These are phyloP conservation scores for Dendryphion nanum DNA, from an alignment of 2,329 filamentous ascomycete species.

Conservation along the genomic window DNA sequence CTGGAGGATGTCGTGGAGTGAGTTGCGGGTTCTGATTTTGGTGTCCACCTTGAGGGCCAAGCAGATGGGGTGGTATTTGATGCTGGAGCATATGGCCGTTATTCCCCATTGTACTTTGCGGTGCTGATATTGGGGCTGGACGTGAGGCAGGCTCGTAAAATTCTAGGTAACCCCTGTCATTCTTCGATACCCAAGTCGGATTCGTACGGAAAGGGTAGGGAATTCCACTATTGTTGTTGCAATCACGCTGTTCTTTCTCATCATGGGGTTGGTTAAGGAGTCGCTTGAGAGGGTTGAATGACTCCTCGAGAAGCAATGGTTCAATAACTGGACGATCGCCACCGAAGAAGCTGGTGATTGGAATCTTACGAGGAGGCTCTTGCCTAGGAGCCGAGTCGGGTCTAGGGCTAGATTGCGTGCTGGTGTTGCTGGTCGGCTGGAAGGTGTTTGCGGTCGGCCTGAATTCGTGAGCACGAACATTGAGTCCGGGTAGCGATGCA, in stretches of 20 bases:
- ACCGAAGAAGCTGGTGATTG: constrained; percentile 57
- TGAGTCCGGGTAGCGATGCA: constrained; percentile 55
- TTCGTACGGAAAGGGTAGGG: constrained; percentile 79
- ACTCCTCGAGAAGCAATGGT: constrained; percentile 50
- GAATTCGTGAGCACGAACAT: constrained; percentile 71
- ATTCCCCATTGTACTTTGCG: constrained; percentile 60
- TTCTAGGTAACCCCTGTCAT: constrained; percentile 75
- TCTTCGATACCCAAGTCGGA: constrained; percentile 77
- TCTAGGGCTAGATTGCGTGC: constrained; percentile 70
- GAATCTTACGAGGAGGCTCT: constrained; percentile 32
- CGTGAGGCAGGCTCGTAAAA: constrained; percentile 70
- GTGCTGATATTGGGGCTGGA: constrained; percentile 58
- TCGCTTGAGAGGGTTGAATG: constrained; percentile 66
- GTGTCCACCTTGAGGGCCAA: constrained; percentile 65
- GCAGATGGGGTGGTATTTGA: constrained; percentile 79
- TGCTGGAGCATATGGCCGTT: constrained; percentile 78
- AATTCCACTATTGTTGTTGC: constrained; percentile 76
- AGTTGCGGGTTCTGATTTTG: constrained; percentile 73
- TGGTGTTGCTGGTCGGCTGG: constrained; percentile 64
- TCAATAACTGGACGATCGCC: constrained; percentile 65
- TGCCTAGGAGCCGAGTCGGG: constrained; percentile 44
- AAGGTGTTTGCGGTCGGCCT: constrained; percentile 82
- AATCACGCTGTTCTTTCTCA: constrained; percentile 57
- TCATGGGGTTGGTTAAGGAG: constrained; percentile 63
- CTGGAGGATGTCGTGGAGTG: constrained; percentile 73